These are phyloP conservation scores for Crithidia acanthocephali DNA, from an alignment of 208 protist genomes.

Conservation along the genomic window DNA sequence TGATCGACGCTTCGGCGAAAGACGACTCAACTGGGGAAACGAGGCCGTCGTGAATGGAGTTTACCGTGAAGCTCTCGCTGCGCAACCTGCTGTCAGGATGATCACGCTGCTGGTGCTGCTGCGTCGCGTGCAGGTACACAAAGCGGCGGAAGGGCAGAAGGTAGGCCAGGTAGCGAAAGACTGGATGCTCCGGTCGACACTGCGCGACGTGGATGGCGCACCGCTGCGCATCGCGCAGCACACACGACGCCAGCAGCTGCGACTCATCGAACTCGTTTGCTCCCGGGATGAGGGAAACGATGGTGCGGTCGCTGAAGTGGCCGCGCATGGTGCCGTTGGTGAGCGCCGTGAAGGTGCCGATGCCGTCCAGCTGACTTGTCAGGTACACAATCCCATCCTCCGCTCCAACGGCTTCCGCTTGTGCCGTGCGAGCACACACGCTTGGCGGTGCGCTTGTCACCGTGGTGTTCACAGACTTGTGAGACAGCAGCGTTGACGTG, in stretches of 20 bases:
- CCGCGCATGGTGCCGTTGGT: conserved; percentile 82
- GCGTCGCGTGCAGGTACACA: conserved; percentile 33
- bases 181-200: conserved; percentile 49
- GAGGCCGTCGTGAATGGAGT: neutral
- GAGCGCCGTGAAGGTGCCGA: conserved; percentile 80
- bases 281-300: conserved; percentile 76
- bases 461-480: neutral
- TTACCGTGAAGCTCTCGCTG: neutral
- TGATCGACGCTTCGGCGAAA: neutral
- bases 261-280: conserved; percentile 59
- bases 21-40: too few species aligned
- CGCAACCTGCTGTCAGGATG: neutral
- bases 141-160: conserved; percentile 77
- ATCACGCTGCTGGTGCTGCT: neutral
- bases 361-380: conserved; percentile 70
- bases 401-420: too few species aligned
- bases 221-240: conserved; percentile 73
- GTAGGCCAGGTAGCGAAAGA: conserved; percentile 71
- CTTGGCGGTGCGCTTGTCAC: too few species aligned
- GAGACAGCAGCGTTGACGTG: neutral
- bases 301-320: conserved; percentile 82
- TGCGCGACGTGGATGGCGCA: conserved; percentile 64
- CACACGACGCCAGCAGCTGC: conserved; percentile 55
- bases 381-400: conserved; percentile 50
- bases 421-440: too few species aligned